Conservation (phyloP, 305 asterid genomes). For the Striga hermonthica region DNA sequence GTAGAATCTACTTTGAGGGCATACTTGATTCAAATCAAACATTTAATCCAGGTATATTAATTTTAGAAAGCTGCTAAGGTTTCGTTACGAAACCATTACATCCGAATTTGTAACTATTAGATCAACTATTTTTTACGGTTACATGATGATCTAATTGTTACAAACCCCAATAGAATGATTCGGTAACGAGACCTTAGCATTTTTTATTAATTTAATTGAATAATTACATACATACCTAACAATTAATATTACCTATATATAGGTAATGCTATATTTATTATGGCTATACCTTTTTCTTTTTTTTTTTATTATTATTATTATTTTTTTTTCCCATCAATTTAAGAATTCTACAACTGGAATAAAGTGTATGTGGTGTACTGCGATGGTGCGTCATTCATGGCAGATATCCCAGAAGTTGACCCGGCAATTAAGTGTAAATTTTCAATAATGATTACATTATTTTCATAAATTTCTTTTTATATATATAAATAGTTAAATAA, state of each 20-base stretch:
- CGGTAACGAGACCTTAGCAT: no score
- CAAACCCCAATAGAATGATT: no score
- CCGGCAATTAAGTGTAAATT: neutral
- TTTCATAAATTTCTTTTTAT: no score
- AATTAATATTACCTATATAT: neutral
- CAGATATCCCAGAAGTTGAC: constrained; percentile 7
- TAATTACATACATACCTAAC: no score
- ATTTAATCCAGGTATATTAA: constrained; percentile 30
- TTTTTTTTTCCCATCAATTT: neutral
- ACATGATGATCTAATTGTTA: no score
- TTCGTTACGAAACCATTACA: no score
- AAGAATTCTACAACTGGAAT: constrained; percentile 23
- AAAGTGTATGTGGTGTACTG: neutral
- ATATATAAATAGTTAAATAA: no score
- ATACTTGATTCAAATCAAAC: constrained; percentile 11
- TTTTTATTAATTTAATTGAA: no score
- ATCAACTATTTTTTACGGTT: no score
- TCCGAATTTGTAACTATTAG: no score
- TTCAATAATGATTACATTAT: neutral
- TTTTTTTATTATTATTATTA: neutral
- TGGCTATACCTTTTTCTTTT: neutral
- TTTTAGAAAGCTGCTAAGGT: no score
- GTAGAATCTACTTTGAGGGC: constrained; percentile 17
- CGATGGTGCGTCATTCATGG: constrained; percentile 9
- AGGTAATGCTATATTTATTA: neutral